Base-by-base conservation (phyloP, 2,329 filamentous ascomycete species). In the Mariannaea sp. region DNA sequence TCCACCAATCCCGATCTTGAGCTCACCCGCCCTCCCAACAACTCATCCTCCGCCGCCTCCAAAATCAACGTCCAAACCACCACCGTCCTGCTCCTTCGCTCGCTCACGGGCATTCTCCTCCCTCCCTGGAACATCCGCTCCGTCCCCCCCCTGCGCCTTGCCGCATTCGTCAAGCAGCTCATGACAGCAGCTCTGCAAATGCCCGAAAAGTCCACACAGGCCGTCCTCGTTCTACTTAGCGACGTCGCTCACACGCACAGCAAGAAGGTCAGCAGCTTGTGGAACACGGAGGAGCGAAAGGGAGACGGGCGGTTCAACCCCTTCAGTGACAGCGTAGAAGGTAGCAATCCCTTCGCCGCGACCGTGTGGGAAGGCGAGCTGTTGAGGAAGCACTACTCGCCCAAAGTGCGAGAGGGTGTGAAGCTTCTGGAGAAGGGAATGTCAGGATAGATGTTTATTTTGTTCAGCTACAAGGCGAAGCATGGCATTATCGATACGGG, bases 11-110 rank as follows among this genome's bases (percentile, higher is more conserved):
- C 92, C 0, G 90, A 97, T 68, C 85, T 99, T 61, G 94, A 99
- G 71, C 84, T 90, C 55, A 87, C 89, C 42, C 68, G 69, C 35
- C 72, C 70, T n/a, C 65, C 70, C 60, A 67, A 75, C 60, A 59
- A 71, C 54, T 65, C 75, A 48, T 67, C 71, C 42, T 74, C 74
- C 35, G 70, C 77, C 32, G 65, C 75, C 22, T 78, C 77, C 65
- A 94, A 89, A 71, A 85, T 99, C 75, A 97, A 99, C 75, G 86
- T 97, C 49, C 89, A 96, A 68, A 99, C 94, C 0, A 96, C 92
- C 0, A 94, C 92, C 2, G 92, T 97, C 14, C 86, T 99, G 20
- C 84, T 99, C 47, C 82, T 97, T 56, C 89, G 92, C 59, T 94
- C 90, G 45, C 80, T 99, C 5, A 89, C 90, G 5, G 87, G 88